Conservation (phyloP, 495 filamentous ascomycete genomes). For the Podospora fimiseda region DNA sequence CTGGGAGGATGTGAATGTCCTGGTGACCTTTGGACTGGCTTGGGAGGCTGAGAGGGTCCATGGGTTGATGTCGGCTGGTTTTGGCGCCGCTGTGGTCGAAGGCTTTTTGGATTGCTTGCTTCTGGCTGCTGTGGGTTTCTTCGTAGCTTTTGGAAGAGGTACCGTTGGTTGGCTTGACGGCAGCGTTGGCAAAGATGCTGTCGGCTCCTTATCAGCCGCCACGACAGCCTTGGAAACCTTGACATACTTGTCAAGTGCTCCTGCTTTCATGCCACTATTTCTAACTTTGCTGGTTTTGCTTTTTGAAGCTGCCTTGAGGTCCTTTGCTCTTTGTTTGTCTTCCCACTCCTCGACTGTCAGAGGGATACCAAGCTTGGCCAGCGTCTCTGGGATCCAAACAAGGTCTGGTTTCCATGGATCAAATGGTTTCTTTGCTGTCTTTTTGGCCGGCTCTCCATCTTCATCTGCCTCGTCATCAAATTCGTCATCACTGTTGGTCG, state of each 20-base stretch:
- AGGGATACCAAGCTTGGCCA: conserved; percentile 64
- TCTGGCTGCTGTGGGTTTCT: conserved; percentile 11
- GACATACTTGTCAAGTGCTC: conserved; percentile 33
- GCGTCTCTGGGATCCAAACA: conserved; percentile 68
- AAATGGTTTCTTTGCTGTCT: conserved; percentile 46
- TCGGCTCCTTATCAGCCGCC: neutral
- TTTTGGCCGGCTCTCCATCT: conserved; percentile 16
- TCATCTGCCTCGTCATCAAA: conserved; percentile 50
- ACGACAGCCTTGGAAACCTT: conserved; percentile 30
- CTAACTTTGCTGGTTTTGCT: conserved; percentile 23
- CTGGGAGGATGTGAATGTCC: neutral
- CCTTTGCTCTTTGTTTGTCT: conserved; percentile 48
- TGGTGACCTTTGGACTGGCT: conserved; percentile 26
- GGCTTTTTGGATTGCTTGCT: conserved; percentile 30
- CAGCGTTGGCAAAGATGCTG: conserved; percentile 3
- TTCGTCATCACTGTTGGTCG: conserved; percentile 49
- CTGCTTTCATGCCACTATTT: conserved; percentile 18
- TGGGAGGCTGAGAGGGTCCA: conserved; percentile 42
- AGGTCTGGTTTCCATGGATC: conserved; percentile 63
- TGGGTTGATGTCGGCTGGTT: conserved; percentile 28
- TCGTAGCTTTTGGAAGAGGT: conserved; percentile 11
- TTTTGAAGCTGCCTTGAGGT: conserved; percentile 18
- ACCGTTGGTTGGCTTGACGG: neutral
- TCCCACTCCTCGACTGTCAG: conserved; percentile 74
- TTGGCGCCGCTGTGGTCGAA: conserved; percentile 17